These are phyloP conservation scores for Eremothecium sinecaudum DNA, from an alignment of 1,139 yeast species.

Conservation along the genomic window DNA sequence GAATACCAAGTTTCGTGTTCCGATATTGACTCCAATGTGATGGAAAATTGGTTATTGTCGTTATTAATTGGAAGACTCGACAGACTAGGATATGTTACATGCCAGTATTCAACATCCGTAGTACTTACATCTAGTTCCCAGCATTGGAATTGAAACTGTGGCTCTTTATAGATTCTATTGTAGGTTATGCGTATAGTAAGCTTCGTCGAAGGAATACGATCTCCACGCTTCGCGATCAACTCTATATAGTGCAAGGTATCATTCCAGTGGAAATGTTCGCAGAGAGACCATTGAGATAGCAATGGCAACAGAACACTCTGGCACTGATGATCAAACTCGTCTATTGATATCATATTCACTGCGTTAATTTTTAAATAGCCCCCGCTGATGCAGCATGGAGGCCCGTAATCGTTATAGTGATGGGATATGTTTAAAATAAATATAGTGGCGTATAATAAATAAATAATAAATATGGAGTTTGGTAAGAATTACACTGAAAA, in stretches of 20 bases:
- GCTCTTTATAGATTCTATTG: conserved; percentile 17
- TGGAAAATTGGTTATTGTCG: conserved; percentile 4
- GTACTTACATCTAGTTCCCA: conserved; percentile 11
- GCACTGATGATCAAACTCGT: not conserved
- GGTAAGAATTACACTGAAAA: too few species aligned
- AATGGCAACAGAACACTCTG: conserved; percentile 3
- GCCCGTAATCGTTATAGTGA: too few species aligned
- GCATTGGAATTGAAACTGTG: conserved; percentile 15
- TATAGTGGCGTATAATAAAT: too few species aligned
- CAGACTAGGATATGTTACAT: conserved; percentile 3
- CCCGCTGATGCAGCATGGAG: too few species aligned
- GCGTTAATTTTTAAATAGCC: too few species aligned
- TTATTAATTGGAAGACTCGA: conserved; percentile 1
- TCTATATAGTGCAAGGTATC: not conserved
- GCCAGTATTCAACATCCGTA: conserved; percentile 6
- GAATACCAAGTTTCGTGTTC: conserved; percentile 18
- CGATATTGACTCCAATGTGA: conserved; percentile 5
- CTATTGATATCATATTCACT: not conserved
- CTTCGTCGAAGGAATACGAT: not conserved
- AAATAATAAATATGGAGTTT: too few species aligned
- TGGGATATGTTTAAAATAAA: too few species aligned
- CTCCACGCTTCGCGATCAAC: not conserved
- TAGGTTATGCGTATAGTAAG: conserved; percentile 9
- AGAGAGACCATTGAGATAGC: conserved; percentile 6
- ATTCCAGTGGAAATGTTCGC: conserved; percentile 2